Percentiles rank a stretch among this genome's conserved stretches.
phyloP scores from a whole-genome alignment of 1,284 basidiomycete genomes.

The Sparassis latifolia region DNA sequence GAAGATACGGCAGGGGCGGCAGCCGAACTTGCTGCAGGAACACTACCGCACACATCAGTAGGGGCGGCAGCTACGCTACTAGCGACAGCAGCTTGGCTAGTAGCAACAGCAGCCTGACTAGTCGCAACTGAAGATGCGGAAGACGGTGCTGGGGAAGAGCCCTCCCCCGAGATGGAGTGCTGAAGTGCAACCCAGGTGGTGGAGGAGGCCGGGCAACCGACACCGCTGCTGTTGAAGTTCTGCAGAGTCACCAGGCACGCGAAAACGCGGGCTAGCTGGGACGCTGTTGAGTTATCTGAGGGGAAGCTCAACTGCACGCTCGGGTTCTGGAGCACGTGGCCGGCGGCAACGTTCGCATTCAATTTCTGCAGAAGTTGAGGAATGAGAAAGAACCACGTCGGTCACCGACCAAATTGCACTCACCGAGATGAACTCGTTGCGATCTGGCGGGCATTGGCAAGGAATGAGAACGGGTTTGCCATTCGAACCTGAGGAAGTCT shows the following conservation, averaged over 20 bases:
- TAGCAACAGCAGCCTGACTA: neutral
- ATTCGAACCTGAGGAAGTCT: conserved; percentile 10
- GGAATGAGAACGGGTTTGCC: conserved; percentile 28
- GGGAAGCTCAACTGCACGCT: conserved; percentile 50
- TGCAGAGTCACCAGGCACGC: conserved; percentile 30
- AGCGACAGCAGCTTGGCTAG: neutral
- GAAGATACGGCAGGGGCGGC: neutral
- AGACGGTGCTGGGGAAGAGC: conserved; percentile 8
- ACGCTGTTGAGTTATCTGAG: conserved; percentile 44
- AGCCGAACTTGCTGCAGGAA: neutral
- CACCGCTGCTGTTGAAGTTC: conserved; percentile 32
- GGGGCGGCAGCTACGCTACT: neutral
- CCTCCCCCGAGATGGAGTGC: neutral
- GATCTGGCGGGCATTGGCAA: conserved; percentile 39
- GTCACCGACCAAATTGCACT: neutral
- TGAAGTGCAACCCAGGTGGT: conserved; percentile 29
- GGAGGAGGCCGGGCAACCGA: conserved; percentile 30
- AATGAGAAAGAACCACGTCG: neutral
- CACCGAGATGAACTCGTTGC: conserved; percentile 26
- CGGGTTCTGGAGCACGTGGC: conserved; percentile 56
- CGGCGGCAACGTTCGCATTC: conserved; percentile 52
- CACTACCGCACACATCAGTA: neutral
- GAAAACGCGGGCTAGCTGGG: conserved; percentile 46
- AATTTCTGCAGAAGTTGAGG: conserved; percentile 29
- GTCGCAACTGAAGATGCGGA: neutral